Conservation (phyloP, 1,139 yeast species). For the Yamadazyma atlantica region DNA sequence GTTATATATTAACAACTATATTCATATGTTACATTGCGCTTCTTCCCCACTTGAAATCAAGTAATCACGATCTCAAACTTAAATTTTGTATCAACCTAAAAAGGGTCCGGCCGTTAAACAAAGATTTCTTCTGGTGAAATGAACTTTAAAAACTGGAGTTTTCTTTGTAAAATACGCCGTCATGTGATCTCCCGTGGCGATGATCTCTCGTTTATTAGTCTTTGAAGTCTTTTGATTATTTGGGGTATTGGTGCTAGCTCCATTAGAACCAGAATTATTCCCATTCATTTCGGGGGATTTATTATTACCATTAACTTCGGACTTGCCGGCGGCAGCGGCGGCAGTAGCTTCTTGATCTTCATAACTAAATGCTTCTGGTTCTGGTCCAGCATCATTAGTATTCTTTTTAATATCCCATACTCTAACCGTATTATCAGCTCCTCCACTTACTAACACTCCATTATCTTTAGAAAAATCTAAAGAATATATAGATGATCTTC, state of each 20-base stretch:
- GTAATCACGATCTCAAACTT: no score
- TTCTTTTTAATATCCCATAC: constrained; percentile 95
- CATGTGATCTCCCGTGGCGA: constrained; percentile 86
- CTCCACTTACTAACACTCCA: constrained; percentile 84
- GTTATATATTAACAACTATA: no score
- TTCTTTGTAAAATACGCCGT: constrained; percentile 92
- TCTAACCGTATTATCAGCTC: constrained; percentile 88
- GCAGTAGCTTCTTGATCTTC: constrained; percentile 14
- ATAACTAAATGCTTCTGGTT: constrained; percentile 66
- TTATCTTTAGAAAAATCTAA: constrained; percentile 87
- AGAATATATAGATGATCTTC: constrained; percentile 82
- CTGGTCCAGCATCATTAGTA: constrained; percentile 76
- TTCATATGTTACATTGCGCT: no score
- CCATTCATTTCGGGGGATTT: constrained; percentile 22
- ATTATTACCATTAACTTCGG: no score
- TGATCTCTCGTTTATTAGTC: constrained; percentile 59
- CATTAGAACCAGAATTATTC: constrained; percentile 20
- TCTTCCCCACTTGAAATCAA: no score
- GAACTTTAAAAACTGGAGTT: constrained; percentile 92
- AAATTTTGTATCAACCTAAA: constrained; percentile 17
- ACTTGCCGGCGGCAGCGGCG: no score
- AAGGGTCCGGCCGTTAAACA: constrained; percentile 94
- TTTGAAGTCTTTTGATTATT: constrained; percentile 11
- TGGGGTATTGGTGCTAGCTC: constrained; percentile 12
- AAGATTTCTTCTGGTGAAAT: constrained; percentile 85